Evolutionary conservation across 495 filamentous ascomycete genomes (phyloP), one percentile per base, ranked within the genome.

Genomic region (Xylaria acuta): DNA sequence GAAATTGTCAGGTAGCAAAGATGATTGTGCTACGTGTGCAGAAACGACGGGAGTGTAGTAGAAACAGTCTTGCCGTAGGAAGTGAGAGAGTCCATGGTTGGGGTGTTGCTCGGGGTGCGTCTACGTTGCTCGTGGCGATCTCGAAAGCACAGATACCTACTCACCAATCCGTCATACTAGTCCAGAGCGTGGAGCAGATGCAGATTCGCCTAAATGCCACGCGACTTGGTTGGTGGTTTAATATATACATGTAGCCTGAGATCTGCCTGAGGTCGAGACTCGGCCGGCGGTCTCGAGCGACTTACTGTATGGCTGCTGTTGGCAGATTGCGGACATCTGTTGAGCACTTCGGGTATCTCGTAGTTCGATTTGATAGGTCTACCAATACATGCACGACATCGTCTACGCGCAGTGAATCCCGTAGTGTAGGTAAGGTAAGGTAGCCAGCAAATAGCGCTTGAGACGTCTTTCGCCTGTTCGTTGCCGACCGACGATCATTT

Each of bases 191-290:
- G 53, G 53, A 56, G 53, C 7, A 14, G 11, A 27, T 67, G 47
- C 30, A 67, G 20, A 16, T 40, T 67, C 64, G 64, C 64, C 64
- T 67, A 67, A 54, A 54, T 67, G 8, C 7, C 30, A 25, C 2
- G 30, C 5, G 32, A 25, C 14, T 16, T 67, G 64, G 64, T 67
- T 67, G 64, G 64, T 40, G 64, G 43, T 53, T 20, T 53, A 67
- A 67, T 67, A 38, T 67, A 34, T 30, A 0, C 1, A 20, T 65
- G 63, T 49, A 65, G 63, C 63, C 63, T 65, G 60, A 64, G 38
- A 22, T 64, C 38, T 27, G 22, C 12, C 11, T 16, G 60, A 43
- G 60, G 38, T 14, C 60, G 14, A 18, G 58, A 7, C 36, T n/a
- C n/a, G n/a, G 54, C 32, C 18, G 16, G 27, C 27, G 53, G 11